Evolutionary conservation across 306 rosid species (phyloP).

Genomic region (Adenanthera pavonina): DNA sequence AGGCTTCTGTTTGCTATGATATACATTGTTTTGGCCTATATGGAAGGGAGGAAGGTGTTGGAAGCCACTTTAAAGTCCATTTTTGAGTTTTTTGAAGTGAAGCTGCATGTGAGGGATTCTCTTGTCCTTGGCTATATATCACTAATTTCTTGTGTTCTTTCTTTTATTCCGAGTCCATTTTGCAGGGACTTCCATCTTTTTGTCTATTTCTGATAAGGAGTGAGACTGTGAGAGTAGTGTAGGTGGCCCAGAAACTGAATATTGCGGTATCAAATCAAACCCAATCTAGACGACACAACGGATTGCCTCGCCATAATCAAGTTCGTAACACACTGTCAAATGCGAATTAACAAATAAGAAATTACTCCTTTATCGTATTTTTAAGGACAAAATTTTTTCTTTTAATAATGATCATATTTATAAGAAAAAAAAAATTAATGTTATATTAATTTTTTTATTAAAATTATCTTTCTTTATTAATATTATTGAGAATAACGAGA

Average conservation of each 20-base stretch:
- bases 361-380: no score
- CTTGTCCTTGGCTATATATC: conserved; percentile 15
- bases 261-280: conserved; percentile 4
- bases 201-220: conserved; percentile 20
- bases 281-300: background rate
- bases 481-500: no score
- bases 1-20: background rate
- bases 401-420: no score
- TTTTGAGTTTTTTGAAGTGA: conserved; percentile 28
- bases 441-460: no score
- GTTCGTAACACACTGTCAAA: conserved; percentile 4
- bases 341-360: background rate
- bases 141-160: conserved; percentile 36
- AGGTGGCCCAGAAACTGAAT: conserved; percentile 18
- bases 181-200: conserved; percentile 1
- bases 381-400: no score
- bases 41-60: background rate
- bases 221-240: conserved; percentile 28
- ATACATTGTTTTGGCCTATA: no score
- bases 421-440: no score
- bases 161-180: conserved; percentile 28
- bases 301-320: background rate
- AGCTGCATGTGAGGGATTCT: conserved; percentile 38
- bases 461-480: no score
- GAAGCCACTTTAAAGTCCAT: conserved; percentile 16